phyloP scores from a whole-genome alignment of 805 yeast species.

The Wickerhamiella siamensis region DNA sequence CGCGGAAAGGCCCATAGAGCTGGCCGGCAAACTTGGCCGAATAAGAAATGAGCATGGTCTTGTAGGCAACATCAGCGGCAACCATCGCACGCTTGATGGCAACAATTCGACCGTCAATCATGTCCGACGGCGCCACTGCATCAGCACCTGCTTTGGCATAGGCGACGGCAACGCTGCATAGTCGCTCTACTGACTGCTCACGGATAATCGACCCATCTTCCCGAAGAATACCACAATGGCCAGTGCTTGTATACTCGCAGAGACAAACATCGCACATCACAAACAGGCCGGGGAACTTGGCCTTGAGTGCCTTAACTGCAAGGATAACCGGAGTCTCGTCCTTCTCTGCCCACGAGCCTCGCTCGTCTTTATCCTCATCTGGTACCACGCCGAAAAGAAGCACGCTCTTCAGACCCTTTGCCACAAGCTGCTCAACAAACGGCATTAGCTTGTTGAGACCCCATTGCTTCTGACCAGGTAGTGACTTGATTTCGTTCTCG shows the following conservation, averaged over 20 bases:
- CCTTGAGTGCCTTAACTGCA: constrained; percentile 51
- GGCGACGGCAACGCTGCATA: constrained; percentile 89
- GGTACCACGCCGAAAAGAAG: constrained; percentile 80
- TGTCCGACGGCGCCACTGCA: constrained; percentile 92
- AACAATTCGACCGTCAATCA: constrained; percentile 88
- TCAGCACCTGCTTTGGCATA: constrained; percentile 94
- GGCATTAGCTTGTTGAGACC: constrained; percentile 70
- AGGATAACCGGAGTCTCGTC: constrained; percentile 89
- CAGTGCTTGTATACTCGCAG: constrained; percentile 93
- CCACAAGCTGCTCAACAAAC: constrained; percentile 52
- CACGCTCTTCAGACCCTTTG: constrained; percentile 73
- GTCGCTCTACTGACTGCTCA: constrained; percentile 56
- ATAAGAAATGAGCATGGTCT: constrained; percentile 80
- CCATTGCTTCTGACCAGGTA: constrained; percentile 79
- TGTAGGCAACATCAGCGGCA: constrained; percentile 69
- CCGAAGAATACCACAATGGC: constrained; percentile 88
- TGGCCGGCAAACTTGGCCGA: constrained; percentile 87
- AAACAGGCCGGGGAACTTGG: constrained; percentile 65
- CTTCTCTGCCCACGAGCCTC: constrained; percentile 87
- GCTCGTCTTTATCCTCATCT: constrained; percentile 60
- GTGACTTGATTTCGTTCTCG: constrained; percentile 53
- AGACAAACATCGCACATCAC: constrained; percentile 90
- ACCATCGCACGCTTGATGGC: constrained; percentile 81
- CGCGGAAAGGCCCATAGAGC: constrained; percentile 93
- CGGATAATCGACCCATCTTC: constrained; percentile 80